A percentile compares a stretch with the other conserved stretches of the same genome.
These are phyloP conservation scores for Ophiognomonia clavigignenti-juglandacearum DNA, from an alignment of 2,329 filamentous ascomycete species.

Conservation along the genomic window DNA sequence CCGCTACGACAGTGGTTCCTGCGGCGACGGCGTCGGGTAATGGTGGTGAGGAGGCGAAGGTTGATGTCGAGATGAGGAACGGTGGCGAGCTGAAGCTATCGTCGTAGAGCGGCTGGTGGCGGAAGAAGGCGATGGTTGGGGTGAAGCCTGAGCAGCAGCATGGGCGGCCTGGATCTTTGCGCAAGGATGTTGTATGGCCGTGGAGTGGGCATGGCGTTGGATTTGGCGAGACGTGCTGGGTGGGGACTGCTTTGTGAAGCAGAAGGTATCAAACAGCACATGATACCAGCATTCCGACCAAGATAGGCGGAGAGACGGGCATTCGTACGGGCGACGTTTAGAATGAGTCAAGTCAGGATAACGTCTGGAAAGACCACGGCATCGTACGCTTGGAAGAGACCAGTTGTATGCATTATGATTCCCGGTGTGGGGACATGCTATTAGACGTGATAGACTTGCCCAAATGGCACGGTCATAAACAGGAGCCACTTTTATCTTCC, in stretches of 20 bases:
- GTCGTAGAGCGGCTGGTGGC: slow-evolving; percentile 15
- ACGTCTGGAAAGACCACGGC: background rate
- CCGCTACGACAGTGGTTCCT: background rate
- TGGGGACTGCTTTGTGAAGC: slow-evolving; percentile 12
- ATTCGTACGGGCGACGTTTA: background rate
- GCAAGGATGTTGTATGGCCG: slow-evolving; percentile 14
- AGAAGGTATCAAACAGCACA: background rate
- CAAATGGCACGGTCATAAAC: background rate
- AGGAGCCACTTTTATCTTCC: background rate
- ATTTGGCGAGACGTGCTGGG: slow-evolving; percentile 11
- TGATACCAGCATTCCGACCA: background rate
- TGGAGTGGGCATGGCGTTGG: slow-evolving; percentile 11
- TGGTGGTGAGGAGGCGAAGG: no score
- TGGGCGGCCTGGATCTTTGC: no score
- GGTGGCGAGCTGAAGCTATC: slow-evolving; percentile 9
- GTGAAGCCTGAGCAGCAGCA: no score
- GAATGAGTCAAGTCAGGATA: background rate
- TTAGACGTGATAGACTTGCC: background rate
- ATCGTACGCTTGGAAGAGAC: background rate
- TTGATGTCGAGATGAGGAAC: background rate
- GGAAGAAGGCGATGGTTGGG: slow-evolving; percentile 8
- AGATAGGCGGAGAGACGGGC: background rate
- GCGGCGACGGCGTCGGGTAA: background rate
- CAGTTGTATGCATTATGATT: background rate
- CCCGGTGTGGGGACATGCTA: background rate